Evolutionary conservation across 345 rosid species (phyloP).

Genomic region (Eutrema japonicum): DNA sequence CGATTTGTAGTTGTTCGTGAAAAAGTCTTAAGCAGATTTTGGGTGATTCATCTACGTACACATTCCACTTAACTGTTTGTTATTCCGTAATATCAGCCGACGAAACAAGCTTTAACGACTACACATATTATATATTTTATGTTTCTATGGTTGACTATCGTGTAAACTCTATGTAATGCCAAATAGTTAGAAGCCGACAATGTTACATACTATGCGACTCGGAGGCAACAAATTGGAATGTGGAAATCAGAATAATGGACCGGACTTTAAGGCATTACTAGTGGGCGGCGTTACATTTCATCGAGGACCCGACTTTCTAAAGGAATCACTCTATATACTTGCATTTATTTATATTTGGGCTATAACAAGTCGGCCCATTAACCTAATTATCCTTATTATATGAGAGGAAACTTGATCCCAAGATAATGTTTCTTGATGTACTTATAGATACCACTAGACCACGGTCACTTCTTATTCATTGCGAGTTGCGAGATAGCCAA

Average conservation of each 20-base stretch:
- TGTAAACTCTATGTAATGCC: constrained; percentile 20
- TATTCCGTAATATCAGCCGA: constrained; percentile 22
- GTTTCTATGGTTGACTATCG: constrained; percentile 23
- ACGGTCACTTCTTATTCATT: too few species aligned
- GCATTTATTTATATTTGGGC: too few species aligned
- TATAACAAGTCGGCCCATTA: too few species aligned
- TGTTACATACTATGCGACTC: constrained; percentile 11
- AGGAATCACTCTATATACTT: neutral
- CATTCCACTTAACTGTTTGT: constrained; percentile 4
- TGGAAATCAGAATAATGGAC: constrained; percentile 18
- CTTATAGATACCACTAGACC: too few species aligned
- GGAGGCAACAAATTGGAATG: too few species aligned
- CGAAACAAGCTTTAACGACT: constrained; percentile 21
- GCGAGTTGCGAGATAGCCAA: too few species aligned
- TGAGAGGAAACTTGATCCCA: too few species aligned
- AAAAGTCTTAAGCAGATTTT: neutral
- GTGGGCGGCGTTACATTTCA: constrained; percentile 18
- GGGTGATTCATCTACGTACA: constrained; percentile 18
- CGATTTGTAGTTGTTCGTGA: neutral
- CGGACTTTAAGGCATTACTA: constrained; percentile 36
- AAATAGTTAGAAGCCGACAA: constrained; percentile 13
- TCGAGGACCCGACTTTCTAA: constrained; percentile 8
- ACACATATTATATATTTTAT: constrained; percentile 15
- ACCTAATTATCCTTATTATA: too few species aligned
- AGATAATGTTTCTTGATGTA: too few species aligned